These are phyloP conservation scores for Arxiozyma slooffiae DNA, from an alignment of 1,139 yeast genomes.

Conservation along the genomic window DNA sequence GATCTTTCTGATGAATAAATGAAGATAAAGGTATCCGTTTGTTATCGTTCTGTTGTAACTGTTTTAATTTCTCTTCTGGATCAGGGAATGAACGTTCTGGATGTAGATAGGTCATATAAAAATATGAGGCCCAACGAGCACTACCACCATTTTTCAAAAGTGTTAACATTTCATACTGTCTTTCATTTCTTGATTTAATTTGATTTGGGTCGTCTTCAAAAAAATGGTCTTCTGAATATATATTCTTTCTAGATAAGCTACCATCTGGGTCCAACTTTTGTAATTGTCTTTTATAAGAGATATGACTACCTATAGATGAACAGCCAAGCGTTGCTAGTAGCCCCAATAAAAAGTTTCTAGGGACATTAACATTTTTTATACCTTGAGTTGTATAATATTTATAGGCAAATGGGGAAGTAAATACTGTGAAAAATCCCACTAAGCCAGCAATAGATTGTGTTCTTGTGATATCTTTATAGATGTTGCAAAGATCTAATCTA, in stretches of 20 bases:
- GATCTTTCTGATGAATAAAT: constrained; percentile 31
- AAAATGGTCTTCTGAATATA: constrained; percentile 13
- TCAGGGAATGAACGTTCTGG: constrained; percentile 34
- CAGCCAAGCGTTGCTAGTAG: constrained; percentile 28
- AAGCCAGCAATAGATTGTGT: constrained; percentile 29
- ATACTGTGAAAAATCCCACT: constrained; percentile 28
- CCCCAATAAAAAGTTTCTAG: constrained; percentile 30
- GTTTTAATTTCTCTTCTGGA: constrained; percentile 29
- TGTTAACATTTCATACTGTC: constrained; percentile 32
- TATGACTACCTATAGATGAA: constrained; percentile 27
- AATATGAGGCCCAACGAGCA: constrained; percentile 33
- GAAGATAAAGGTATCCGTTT: constrained; percentile 6
- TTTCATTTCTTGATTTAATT: constrained; percentile 14
- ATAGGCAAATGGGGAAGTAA: constrained; percentile 28
- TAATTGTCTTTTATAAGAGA: constrained; percentile 24
- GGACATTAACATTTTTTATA: constrained; percentile 31
- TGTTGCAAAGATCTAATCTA: constrained; percentile 20
- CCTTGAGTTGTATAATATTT: constrained; percentile 27
- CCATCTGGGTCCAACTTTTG: constrained; percentile 21
- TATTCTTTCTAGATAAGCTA: constrained; percentile 5
- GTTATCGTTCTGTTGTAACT: constrained; percentile 19
- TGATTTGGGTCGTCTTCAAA: neutral
- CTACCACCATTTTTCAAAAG: constrained; percentile 29
- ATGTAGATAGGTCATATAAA: constrained; percentile 30
- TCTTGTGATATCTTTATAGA: constrained; percentile 20